phyloP scores from a whole-genome alignment of 2,329 filamentous ascomycete genomes.

The Fonsecaea erecta region DNA sequence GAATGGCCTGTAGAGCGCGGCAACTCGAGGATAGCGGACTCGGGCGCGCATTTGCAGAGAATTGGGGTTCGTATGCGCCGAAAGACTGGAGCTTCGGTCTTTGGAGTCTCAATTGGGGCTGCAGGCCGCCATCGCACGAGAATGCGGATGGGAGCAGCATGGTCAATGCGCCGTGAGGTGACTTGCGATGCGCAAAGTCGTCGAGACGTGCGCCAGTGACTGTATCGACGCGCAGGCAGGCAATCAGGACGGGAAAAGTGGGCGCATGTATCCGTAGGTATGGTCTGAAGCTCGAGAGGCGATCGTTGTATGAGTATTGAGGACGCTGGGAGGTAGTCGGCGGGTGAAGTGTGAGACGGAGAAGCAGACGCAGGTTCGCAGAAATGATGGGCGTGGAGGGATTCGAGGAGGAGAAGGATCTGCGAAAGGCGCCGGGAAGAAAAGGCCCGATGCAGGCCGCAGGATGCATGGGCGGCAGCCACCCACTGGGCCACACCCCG shows the following conservation, averaged over 20 bases:
- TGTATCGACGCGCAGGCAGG: conserved; percentile 11
- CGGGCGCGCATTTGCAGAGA: conserved; percentile 45
- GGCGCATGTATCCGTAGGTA: conserved; percentile 15
- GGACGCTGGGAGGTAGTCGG: not conserved
- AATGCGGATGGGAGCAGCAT: conserved; percentile 54
- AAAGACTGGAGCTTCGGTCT: conserved; percentile 41
- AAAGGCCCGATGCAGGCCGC: conserved; percentile 4
- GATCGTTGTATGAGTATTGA: conserved; percentile 3
- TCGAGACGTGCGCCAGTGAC: conserved; percentile 24
- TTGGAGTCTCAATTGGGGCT: conserved; percentile 23
- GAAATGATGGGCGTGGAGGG: not conserved
- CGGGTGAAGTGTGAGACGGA: conserved; percentile 17
- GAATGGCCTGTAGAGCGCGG: conserved; percentile 37
- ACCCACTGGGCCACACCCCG: not conserved
- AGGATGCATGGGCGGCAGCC: not conserved
- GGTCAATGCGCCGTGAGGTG: conserved; percentile 23
- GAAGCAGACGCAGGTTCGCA: conserved; percentile 2
- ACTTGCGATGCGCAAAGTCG: conserved; percentile 9
- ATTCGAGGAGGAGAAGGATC: not conserved
- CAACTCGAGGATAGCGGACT: conserved; percentile 44
- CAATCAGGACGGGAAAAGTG: not conserved
- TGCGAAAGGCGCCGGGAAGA: conserved; percentile 5
- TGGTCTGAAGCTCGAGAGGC: conserved; percentile 17
- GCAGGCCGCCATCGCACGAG: conserved; percentile 47
- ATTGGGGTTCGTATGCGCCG: conserved; percentile 45